These are phyloP conservation scores for Linaria vulgaris DNA, from an alignment of 257 asterid genomes.

Conservation along the genomic window DNA sequence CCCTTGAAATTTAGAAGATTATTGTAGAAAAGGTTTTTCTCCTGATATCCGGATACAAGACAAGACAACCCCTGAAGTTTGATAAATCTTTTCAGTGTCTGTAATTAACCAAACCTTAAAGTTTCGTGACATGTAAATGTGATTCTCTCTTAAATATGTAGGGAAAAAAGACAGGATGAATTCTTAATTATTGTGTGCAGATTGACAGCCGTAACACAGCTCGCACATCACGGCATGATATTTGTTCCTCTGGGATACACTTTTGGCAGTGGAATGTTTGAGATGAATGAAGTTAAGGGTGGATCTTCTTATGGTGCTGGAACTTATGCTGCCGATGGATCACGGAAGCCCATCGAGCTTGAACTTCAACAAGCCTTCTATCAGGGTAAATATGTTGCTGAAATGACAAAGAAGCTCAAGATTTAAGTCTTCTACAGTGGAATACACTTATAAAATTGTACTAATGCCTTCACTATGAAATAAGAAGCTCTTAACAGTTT, in stretches of 20 bases:
- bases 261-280: conserved; percentile 76
- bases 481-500: too few relatives aligned
- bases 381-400: conserved; percentile 81
- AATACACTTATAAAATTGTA: too few relatives aligned
- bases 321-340: conserved; percentile 84
- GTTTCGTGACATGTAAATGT: too few relatives aligned
- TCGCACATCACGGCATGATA: conserved; percentile 89
- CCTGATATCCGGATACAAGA: too few relatives aligned
- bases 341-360: conserved; percentile 71
- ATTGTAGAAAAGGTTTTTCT: too few relatives aligned
- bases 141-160: too few relatives aligned
- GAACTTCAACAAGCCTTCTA: conserved; percentile 83
- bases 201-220: conserved; percentile 74
- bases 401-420: conserved; percentile 66
- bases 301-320: conserved; percentile 88
- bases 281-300: conserved; percentile 81
- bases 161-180: not conserved
- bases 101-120: too few relatives aligned
- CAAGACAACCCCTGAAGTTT: too few relatives aligned
- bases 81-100: too few relatives aligned
- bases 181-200: conserved; percentile 35
- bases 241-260: conserved; percentile 85
- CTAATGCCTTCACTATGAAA: too few relatives aligned
- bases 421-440: not conserved
- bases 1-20: too few relatives aligned